Evolutionary conservation across 305 asterid species (phyloP), one percentile per base, ranked within the genome.

Genomic region (Fraxinus sp.): DNA sequence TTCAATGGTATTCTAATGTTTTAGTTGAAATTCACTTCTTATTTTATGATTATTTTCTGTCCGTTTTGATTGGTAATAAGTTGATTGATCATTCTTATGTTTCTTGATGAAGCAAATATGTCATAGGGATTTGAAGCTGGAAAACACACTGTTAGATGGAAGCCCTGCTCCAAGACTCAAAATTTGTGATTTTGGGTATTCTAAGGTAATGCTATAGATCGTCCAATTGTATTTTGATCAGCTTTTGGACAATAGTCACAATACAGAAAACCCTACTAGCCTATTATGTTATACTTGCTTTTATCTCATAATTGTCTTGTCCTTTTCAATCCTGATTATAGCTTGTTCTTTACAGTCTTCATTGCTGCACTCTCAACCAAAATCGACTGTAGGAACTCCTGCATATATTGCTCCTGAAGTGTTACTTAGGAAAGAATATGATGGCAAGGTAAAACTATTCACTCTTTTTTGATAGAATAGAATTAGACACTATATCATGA

Each of bases 121-220:
- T 84, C 98, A 94, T 84, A 93, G 98, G 59, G 98, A 94, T 84
- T 85, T 94, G 90, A 94, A 94, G 89, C 93, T 94, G 83, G 98
- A 94, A 80, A 94, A 94, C 88, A 93, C 98, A 20, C 89, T 94
- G 90, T 83, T 94, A 82, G 98, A 93, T 81, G 98, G 97, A 78
- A 94, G 98, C 88, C 93, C 92, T 22, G 98, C 98, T 81, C 98
- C 98, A 74, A 88, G 98, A 81, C 78, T 94, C 86, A 94, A 94
- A 88, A 94, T 94, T 78, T 94, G 98, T 78, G 98, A 94, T 87
- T 94, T 94, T 92, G 98, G 98, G 74, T 94, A 94, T 84, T 94
- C 98, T 74, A 94, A 94, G 96, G 98, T 94, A 88, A 62, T 84
- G 8, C 77, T 39, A 8, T 13, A 33, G 78, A 59, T 77, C 28